Conservation (phyloP, 768 basidiomycete species). For the Russula sp. region DNA sequence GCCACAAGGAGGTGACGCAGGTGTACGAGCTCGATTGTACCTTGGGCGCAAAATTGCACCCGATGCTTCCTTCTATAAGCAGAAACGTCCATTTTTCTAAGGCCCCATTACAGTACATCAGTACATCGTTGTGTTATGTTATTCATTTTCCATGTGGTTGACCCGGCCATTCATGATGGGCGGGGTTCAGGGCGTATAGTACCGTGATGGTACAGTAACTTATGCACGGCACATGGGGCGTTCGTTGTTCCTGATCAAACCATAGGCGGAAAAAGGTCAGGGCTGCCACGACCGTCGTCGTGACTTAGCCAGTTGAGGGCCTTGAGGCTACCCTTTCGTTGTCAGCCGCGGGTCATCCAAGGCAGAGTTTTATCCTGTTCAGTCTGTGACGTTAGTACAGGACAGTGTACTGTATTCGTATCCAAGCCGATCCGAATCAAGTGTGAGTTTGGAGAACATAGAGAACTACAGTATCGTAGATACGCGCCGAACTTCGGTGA, state of each 20-base stretch:
- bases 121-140: constrained; percentile 1
- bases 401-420: too few relatives aligned
- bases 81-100: neutral
- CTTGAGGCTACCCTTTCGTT: neutral
- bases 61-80: neutral
- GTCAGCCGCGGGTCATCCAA: too few relatives aligned
- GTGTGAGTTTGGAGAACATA: too few relatives aligned
- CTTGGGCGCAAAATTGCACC: neutral
- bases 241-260: constrained; percentile 14
- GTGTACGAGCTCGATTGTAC: neutral
- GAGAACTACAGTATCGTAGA: too few relatives aligned
- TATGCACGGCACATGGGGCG: neutral
- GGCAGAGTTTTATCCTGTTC: too few relatives aligned
- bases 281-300: neutral
- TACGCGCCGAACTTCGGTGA: too few relatives aligned
- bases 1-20: neutral
- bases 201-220: neutral
- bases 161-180: neutral
- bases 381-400: too few relatives aligned
- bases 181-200: neutral
- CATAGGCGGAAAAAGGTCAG: constrained; percentile 7
- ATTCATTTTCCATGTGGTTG: neutral
- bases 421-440: too few relatives aligned
- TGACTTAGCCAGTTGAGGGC: neutral
- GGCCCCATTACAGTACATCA: neutral